Evolutionary conservation across 331 rosid species (phyloP).

Genomic region (Rosa hybrid): DNA sequence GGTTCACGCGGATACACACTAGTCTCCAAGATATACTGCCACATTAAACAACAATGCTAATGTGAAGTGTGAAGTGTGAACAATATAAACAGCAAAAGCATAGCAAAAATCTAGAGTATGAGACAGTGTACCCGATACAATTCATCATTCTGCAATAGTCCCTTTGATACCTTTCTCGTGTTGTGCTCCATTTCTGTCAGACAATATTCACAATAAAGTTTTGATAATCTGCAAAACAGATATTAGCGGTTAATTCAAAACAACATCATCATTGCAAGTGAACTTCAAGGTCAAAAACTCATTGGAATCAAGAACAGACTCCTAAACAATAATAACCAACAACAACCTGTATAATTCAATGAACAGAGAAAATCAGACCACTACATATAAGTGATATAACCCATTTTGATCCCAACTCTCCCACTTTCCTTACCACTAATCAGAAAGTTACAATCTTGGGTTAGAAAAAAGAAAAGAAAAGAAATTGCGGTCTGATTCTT

Average conservation of each 20-base stretch:
- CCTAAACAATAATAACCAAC: not conserved
- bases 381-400: not conserved
- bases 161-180: not conserved
- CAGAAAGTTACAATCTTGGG: not conserved
- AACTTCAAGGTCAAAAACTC: not conserved
- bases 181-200: not conserved
- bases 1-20: conserved; percentile 59
- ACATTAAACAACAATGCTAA: not conserved
- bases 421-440: not conserved
- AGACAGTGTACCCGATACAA: not conserved
- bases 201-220: not conserved
- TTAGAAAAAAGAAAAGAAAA: no score
- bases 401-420: not conserved
- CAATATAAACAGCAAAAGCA: no score
- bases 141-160: conserved; percentile 17
- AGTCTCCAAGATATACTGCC: conserved; percentile 60
- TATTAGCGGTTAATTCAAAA: not conserved
- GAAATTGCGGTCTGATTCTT: no score
- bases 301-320: not conserved
- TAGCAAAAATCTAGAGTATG: not conserved
- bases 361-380: not conserved
- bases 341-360: not conserved
- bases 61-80: no score
- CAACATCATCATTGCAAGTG: not conserved
- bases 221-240: not conserved